Evolutionary conservation across 306 rosid genomes (phyloP).

Genomic region (Inga laurina): DNA sequence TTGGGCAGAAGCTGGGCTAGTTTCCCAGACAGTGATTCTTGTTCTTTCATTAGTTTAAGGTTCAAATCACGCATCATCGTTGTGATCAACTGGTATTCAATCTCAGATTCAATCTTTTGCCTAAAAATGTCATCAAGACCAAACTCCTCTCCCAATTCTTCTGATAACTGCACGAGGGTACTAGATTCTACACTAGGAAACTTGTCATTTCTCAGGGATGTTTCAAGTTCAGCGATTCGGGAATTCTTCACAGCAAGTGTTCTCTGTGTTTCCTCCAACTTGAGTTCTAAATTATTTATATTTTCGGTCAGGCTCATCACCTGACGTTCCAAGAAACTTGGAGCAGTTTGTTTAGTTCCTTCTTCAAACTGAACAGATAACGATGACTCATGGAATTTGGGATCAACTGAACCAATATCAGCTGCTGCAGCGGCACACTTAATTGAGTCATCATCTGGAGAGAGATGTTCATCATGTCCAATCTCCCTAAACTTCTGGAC

Average conservation of each 20-base stretch:
- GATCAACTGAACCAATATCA: not conserved
- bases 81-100: conserved; percentile 56
- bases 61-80: conserved; percentile 50
- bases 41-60: conserved; percentile 48
- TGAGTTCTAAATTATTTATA: conserved; percentile 53
- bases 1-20: conserved; percentile 53
- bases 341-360: conserved; percentile 43
- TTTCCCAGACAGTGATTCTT: conserved; percentile 49
- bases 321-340: conserved; percentile 56
- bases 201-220: conserved; percentile 44
- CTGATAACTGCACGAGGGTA: conserved; percentile 40
- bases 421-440: not conserved
- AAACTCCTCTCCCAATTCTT: conserved; percentile 38
- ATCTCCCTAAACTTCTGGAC: not conserved
- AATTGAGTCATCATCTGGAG: not conserved
- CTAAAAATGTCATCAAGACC: conserved; percentile 56
- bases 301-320: conserved; percentile 56
- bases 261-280: conserved; percentile 51
- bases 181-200: conserved; percentile 51
- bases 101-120: conserved; percentile 76
- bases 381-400: not conserved
- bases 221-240: conserved; percentile 69
- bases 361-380: not conserved
- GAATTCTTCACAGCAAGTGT: conserved; percentile 54
- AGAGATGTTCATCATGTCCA: not conserved